Conservation (phyloP, 768 basidiomycete species). For the Pisolithus marmoratus region DNA sequence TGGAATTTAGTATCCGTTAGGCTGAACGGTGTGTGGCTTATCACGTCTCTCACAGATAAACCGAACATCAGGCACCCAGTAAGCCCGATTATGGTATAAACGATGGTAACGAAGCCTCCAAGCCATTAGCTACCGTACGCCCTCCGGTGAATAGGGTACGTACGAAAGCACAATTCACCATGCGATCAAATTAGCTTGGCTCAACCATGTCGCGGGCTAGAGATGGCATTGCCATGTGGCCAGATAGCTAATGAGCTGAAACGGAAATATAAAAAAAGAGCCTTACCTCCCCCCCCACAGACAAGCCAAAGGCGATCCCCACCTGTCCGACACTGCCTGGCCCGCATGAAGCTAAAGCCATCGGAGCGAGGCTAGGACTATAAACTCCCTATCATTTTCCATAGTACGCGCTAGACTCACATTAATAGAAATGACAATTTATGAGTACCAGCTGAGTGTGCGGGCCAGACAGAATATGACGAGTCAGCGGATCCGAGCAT, state of each 20-base stretch:
- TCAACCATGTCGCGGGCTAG: constrained; percentile 86
- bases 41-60: constrained; percentile 71
- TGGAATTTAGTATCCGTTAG: background rate
- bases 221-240: constrained; percentile 89
- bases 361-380: too few relatives aligned
- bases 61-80: constrained; percentile 95
- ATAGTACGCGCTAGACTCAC: too few relatives aligned
- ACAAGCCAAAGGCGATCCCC: too few relatives aligned
- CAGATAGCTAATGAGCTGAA: constrained; percentile 63
- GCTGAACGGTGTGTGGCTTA: constrained; percentile 25
- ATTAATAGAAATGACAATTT: too few relatives aligned
- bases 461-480: too few relatives aligned
- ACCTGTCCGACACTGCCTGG: too few relatives aligned
- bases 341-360: too few relatives aligned
- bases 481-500: too few relatives aligned
- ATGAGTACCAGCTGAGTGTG: too few relatives aligned
- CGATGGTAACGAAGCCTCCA: constrained; percentile 54
- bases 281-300: too few relatives aligned
- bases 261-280: too few relatives aligned
- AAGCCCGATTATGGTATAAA: constrained; percentile 65
- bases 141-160: constrained; percentile 20
- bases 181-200: constrained; percentile 70
- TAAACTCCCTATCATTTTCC: too few relatives aligned
- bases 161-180: constrained; percentile 86
- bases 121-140: background rate